Conservation (phyloP, 108 stramenopile genomes). For the Cyclostephanos invisitatus region DNA sequence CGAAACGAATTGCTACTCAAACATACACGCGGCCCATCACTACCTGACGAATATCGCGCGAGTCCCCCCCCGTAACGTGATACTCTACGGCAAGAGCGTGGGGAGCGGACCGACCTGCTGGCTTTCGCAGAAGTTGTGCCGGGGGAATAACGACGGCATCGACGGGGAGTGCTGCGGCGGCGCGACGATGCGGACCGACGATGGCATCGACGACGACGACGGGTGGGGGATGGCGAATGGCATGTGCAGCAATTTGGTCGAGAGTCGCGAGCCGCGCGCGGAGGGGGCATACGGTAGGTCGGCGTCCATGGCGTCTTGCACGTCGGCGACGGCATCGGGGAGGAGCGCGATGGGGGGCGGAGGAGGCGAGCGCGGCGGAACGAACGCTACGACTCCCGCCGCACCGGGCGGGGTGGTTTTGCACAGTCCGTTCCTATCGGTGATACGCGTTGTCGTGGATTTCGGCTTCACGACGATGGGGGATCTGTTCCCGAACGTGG, state of each 20-base stretch:
- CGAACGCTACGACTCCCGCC: neutral
- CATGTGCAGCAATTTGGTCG: neutral
- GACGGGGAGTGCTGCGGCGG: neutral
- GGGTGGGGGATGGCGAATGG: neutral
- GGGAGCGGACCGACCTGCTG: conserved; percentile 78
- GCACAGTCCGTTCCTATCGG: conserved; percentile 59
- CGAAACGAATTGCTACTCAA: conserved; percentile 68
- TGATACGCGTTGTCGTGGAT: conserved; percentile 77
- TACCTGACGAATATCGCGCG: conserved; percentile 54
- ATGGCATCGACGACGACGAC: neutral
- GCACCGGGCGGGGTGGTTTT: conserved; percentile 61
- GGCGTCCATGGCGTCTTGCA: no score
- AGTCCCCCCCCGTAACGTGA: conserved; percentile 57
- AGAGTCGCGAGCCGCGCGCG: neutral
- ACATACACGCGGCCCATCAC: conserved; percentile 72
- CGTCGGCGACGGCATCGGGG: no score
- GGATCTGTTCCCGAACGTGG: conserved; percentile 83
- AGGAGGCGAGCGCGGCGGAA: neutral
- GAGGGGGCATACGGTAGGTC: no score
- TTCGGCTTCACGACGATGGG: conserved; percentile 78
- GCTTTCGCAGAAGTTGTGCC: conserved; percentile 53
- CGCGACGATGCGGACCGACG: neutral
- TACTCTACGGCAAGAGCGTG: conserved; percentile 71
- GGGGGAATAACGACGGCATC: neutral
- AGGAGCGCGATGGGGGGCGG: neutral